Percentiles rank a stretch among this genome's conserved stretches.
phyloP scores from a whole-genome alignment of 805 yeast species.

The Candida taoyuanica region DNA sequence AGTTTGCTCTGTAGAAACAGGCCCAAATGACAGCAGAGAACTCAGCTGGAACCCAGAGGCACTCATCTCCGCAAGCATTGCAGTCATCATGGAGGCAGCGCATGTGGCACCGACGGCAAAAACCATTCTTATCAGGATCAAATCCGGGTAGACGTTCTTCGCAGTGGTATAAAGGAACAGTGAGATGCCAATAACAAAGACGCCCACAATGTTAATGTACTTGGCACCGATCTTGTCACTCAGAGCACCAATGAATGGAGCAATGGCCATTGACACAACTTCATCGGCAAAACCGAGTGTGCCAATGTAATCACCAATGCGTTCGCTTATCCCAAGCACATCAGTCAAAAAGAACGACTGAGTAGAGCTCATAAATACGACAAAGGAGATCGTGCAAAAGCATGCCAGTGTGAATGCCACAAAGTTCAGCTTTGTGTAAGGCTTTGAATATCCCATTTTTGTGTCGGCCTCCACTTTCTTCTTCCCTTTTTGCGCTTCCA shows the following conservation, averaged over 20 bases:
- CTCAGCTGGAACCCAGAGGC: constrained; percentile 37
- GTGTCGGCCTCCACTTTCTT: no score
- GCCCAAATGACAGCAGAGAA: constrained; percentile 18
- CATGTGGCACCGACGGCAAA: constrained; percentile 59
- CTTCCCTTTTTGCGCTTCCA: no score
- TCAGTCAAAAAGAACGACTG: constrained; percentile 42
- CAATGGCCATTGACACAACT: constrained; percentile 42
- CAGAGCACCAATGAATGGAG: constrained; percentile 62
- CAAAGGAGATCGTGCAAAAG: constrained; percentile 36
- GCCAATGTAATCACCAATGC: constrained; percentile 43
- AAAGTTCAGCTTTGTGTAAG: constrained; percentile 26
- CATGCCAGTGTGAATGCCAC: constrained; percentile 34
- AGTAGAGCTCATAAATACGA: constrained; percentile 39
- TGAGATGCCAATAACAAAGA: constrained; percentile 42
- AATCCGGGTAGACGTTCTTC: constrained; percentile 41
- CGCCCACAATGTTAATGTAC: constrained; percentile 44
- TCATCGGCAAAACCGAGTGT: constrained; percentile 56
- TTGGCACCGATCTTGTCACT: constrained; percentile 62
- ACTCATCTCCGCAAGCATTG: constrained; percentile 51
- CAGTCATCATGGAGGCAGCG: constrained; percentile 55
- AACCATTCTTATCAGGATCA: constrained; percentile 46
- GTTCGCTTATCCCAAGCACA: constrained; percentile 28
- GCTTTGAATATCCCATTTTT: constrained; percentile 10
- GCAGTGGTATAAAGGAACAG: constrained; percentile 47
- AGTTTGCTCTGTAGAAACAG: constrained; percentile 3